These are phyloP conservation scores for Physcomitrellopsis africana DNA, from an alignment of 225 moss, liverwort and hornwort genomes.

Conservation along the genomic window DNA sequence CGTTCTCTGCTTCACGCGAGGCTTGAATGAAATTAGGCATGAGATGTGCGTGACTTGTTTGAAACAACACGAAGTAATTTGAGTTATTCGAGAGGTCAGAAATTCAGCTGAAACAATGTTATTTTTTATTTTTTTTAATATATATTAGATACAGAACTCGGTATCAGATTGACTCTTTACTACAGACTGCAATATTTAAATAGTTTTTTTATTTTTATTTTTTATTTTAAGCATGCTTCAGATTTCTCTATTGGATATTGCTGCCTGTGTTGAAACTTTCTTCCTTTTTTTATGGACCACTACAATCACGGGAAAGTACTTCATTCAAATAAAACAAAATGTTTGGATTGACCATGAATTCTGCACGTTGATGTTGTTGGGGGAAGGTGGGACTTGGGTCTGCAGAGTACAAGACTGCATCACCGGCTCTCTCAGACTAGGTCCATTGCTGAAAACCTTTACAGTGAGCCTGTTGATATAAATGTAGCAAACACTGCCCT, in stretches of 20 bases:
- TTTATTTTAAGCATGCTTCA: not conserved
- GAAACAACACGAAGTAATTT: conserved; percentile 14
- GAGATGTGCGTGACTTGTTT: not conserved
- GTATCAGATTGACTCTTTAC: conserved; percentile 8
- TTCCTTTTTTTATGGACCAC: not conserved
- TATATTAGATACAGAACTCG: not conserved
- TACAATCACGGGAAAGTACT: not conserved
- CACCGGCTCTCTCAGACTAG: conserved; percentile 64
- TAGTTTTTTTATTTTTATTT: too few species aligned
- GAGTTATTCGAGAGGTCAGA: conserved; percentile 10
- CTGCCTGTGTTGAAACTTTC: not conserved
- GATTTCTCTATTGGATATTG: not conserved
- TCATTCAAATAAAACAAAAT: not conserved
- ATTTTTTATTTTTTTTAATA: not conserved
- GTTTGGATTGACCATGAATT: conserved; percentile 11
- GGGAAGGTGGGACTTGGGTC: conserved; percentile 86
- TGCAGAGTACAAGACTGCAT: conserved; percentile 73
- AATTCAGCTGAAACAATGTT: not conserved
- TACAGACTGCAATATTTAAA: not conserved
- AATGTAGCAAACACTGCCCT: conserved; percentile 39
- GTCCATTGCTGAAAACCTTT: conserved; percentile 54
- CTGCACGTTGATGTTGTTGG: conserved; percentile 43
- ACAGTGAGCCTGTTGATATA: conserved; percentile 72
- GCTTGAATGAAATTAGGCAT: conserved; percentile 14
- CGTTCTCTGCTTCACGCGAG: conserved; percentile 22